Evolutionary conservation across 768 basidiomycete species (phyloP).

Genomic region (Phylloporus sp.): DNA sequence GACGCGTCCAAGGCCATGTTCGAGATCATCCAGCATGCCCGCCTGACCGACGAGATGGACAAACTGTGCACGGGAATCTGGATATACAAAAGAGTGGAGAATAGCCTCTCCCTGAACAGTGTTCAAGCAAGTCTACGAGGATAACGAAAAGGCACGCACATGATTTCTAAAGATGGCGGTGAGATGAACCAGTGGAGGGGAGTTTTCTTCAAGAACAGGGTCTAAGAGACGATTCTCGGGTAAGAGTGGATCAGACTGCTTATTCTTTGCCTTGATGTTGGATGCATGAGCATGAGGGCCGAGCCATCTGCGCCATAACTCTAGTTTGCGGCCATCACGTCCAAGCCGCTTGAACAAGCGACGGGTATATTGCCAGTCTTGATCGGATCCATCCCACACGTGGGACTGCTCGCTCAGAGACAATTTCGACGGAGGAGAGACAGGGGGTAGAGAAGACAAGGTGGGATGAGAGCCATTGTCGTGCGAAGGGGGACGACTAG

Average conservation of each 20-base stretch:
- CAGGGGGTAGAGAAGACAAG: neutral
- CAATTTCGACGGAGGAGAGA: slow-evolving; percentile 20
- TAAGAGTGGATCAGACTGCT: slow-evolving; percentile 37
- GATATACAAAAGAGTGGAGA: slow-evolving; percentile 61
- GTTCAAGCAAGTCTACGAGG: slow-evolving; percentile 8
- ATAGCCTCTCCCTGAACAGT: slow-evolving; percentile 49
- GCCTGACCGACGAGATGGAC: slow-evolving; percentile 49
- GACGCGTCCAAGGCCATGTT: slow-evolving; percentile 18
- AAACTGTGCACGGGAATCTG: slow-evolving; percentile 70
- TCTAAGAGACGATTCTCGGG: slow-evolving; percentile 9
- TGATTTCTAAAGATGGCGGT: slow-evolving; percentile 51
- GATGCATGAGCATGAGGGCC: slow-evolving; percentile 30
- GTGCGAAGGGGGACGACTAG: slow-evolving; percentile 19
- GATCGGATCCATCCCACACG: slow-evolving; percentile 55
- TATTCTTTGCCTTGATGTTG: slow-evolving; percentile 35
- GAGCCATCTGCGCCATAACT: slow-evolving; percentile 75
- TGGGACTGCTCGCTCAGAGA: slow-evolving; percentile 24
- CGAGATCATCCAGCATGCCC: slow-evolving; percentile 37
- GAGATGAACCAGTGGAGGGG: slow-evolving; percentile 42
- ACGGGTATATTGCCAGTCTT: slow-evolving; percentile 60
- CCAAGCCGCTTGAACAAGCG: slow-evolving; percentile 48
- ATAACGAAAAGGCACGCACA: slow-evolving; percentile 41
- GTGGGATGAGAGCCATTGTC: neutral
- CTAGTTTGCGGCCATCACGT: slow-evolving; percentile 70
- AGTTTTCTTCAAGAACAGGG: slow-evolving; percentile 6